Evolutionary conservation across 108 stramenopile genomes (phyloP).

Genomic region (Conticribra guillardii): DNA sequence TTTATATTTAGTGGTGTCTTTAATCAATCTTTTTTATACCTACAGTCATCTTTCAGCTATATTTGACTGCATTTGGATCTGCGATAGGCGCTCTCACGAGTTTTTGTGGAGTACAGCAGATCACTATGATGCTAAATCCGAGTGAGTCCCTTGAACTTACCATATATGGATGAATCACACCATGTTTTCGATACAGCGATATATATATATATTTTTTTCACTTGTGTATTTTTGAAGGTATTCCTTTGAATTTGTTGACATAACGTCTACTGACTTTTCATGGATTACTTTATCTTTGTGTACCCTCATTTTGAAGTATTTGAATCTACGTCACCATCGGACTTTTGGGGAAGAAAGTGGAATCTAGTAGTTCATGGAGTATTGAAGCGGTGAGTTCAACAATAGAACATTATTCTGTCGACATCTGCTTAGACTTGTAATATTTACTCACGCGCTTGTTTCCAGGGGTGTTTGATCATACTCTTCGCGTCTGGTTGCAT

Average conservation of each 20-base stretch:
- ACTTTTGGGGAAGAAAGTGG: slow-evolving; percentile 52
- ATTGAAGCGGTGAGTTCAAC: slow-evolving; percentile 21
- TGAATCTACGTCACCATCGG: slow-evolving; percentile 35
- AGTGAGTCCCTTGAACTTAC: no score
- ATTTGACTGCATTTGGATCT: slow-evolving; percentile 63
- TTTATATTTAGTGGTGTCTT: no score
- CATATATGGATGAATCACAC: no score
- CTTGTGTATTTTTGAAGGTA: no score
- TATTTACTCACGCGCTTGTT: no score
- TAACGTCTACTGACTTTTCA: no score
- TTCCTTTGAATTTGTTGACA: no score
- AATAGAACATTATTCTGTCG: slow-evolving; percentile 18
- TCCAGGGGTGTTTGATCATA: slow-evolving; percentile 47
- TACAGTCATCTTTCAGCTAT: slow-evolving; percentile 61
- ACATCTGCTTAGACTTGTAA: no score
- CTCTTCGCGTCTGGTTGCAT: slow-evolving; percentile 30
- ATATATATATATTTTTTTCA: no score
- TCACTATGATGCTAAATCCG: slow-evolving; percentile 48
- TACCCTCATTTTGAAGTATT: no score
- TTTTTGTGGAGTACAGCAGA: slow-evolving; percentile 23
- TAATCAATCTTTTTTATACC: neutral
- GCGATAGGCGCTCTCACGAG: slow-evolving; percentile 48
- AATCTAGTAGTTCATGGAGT: slow-evolving; percentile 33
- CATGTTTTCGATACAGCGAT: no score
- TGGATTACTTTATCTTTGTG: no score